phyloP scores from a whole-genome alignment of 768 basidiomycete species.

The Leccinum boreale region DNA sequence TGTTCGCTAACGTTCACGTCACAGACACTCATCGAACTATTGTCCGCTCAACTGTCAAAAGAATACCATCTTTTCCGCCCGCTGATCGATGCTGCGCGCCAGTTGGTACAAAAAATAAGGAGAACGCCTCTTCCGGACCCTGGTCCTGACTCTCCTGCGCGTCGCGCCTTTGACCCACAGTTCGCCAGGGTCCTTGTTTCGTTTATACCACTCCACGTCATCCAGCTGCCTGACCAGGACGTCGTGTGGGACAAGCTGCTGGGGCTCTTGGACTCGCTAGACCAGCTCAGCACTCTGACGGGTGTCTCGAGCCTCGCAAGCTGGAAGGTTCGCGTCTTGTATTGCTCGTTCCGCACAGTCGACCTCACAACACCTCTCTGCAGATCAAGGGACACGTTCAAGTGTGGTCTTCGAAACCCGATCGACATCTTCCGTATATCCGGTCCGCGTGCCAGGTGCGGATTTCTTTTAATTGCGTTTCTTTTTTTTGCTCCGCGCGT shows the following conservation, averaged over 20 bases:
- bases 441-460: conserved; percentile 64
- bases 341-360: background rate
- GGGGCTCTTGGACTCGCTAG: conserved; percentile 51
- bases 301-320: conserved; percentile 42
- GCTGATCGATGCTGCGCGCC: conserved; percentile 19
- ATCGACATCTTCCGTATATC: conserved; percentile 49
- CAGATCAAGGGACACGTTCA: conserved; percentile 52
- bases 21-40: conserved; percentile 26
- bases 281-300: conserved; percentile 49
- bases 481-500: background rate
- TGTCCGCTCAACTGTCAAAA: conserved; percentile 24
- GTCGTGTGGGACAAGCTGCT: conserved; percentile 51
- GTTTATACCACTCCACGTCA: conserved; percentile 63
- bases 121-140: conserved; percentile 36
- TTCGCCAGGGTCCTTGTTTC: conserved; percentile 65
- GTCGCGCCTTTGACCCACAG: conserved; percentile 60
- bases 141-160: conserved; percentile 43
- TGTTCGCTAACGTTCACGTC: conserved; percentile 4
- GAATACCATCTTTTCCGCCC: conserved; percentile 21
- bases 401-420: conserved; percentile 42
- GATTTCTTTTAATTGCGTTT: background rate
- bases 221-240: conserved; percentile 47
- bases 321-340: conserved; percentile 53
- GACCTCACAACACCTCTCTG: background rate
- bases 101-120: conserved; percentile 12